Evolutionary conservation across 176 grass and related monocot species (phyloP), one percentile per base, ranked within the genome.

Genomic region (Pontederia paniculata): DNA sequence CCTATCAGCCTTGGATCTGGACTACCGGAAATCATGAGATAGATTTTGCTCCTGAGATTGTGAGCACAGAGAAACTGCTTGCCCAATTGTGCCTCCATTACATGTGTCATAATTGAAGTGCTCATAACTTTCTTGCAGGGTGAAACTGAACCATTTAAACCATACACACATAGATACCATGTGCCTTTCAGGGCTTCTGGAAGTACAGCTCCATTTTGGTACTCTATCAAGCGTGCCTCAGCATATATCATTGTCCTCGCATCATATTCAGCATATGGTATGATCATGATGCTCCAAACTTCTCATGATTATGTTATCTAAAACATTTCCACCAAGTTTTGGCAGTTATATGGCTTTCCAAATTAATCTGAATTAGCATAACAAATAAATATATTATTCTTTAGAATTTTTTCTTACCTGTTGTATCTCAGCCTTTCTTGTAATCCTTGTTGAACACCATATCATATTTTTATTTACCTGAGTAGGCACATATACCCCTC

Each of bases 1-100:
- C 89, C 6, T 95, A 95, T 68, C 89, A 95, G 17, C 84, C 89
- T 17, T 95, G 89, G 89, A 95, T 95, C 67, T 95, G 89, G 89
- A 85, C 84, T 42, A 69, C 81, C 18, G 89, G 89, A 60, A 95
- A 95, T 48, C 89, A 95, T 58, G 89, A 95, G 73, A 78, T 95
- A 37, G 89, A 95, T 62, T 95, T 89, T 41, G 78, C 69, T 65
- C 89, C 89, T 41, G 76, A 88, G 52, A 75, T 95, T 78, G 89
- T 95, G 55, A 77, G 82, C 48, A 50, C 15, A 12, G 9, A 17
- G 48, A 17, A 50, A 17, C n/a, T 6, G 12, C 12, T 50, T 50
- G 15, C 15, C 4, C 15, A 43, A 17, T 42, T 59, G n/a, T 23
- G 57, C 15, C 15, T 23, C 23, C n/a, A 42, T 28, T 42, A 59